Evolutionary conservation across 2,329 filamentous ascomycete genomes (phyloP), one percentile per base, ranked within the genome.

Genomic region (Acephala macrosclerotiorum): DNA sequence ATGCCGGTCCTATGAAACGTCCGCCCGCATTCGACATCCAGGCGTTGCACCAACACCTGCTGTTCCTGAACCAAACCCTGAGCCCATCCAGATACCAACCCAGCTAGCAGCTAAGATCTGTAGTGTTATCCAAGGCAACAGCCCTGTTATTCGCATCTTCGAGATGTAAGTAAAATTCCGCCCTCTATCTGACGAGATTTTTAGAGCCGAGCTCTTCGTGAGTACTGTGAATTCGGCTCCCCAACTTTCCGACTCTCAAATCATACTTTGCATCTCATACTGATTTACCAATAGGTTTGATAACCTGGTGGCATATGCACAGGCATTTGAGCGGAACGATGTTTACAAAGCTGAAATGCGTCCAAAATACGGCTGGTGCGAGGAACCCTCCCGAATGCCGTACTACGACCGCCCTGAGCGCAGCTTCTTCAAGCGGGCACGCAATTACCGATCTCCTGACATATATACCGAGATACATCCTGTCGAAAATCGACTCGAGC

Each of bases 271-370:
- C n/a, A n/a, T n/a, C n/a, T n/a, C n/a, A n/a, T n/a, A n/a, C n/a
- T n/a, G n/a, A n/a, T n/a, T n/a, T n/a, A n/a, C n/a, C n/a, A n/a
- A n/a, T n/a, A n/a, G n/a, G n/a, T 58, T 20, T n/a, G 18, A 38
- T 3, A 25, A n/a, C 9, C 51, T 63, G 3, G 5, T 58, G 22
- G 26, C 22, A 11, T 63, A 58, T 25, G 38, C 51, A 3, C 51
- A 38, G 58, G 20, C 53, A 18, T 63, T 63, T 25, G 61, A 58
- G n/a, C 33, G 61, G 26, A 29, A 57, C 20, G n/a, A 29, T 4
- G 6, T 35, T n/a, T 51, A 33, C n/a, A 49, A 58, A 26, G 5
- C 14, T 9, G 40, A 63, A 9, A 63, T 63, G 61, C 53, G 22
- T 20, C 42, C 40, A n/a, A 22, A 35, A 35, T 49, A 51, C 29